These are phyloP conservation scores for Nematocida sp. DNA, from an alignment of 371 early-diverging fungal species.

Conservation along the genomic window DNA sequence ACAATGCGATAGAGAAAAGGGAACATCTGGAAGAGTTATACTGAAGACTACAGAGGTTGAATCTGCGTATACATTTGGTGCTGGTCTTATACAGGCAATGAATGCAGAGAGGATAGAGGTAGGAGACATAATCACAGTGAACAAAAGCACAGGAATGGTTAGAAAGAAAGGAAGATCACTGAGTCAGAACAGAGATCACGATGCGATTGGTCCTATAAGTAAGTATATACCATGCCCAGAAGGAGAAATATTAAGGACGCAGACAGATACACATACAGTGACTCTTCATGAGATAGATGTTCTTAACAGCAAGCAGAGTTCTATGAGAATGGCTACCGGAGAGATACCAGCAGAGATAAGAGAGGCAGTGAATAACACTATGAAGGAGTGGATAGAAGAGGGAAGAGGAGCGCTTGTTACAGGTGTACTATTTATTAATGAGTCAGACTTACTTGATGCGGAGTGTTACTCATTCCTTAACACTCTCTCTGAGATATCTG, in stretches of 20 bases:
- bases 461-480: conserved; percentile 96
- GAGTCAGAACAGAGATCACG: conserved; percentile 85
- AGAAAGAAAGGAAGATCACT: conserved; percentile 89
- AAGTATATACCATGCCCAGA: conserved; percentile 96
- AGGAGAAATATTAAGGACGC: conserved; percentile 91
- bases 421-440: conserved; percentile 94
- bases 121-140: conserved; percentile 91
- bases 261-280: conserved; percentile 88
- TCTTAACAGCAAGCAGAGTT: conserved; percentile 83
- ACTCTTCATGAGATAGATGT: conserved; percentile 97
- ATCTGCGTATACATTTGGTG: conserved; percentile 92
- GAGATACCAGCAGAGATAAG: conserved; percentile 92
- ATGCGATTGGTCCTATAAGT: conserved; percentile 83
- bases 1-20: conserved; percentile 83
- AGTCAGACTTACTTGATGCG: conserved; percentile 95
- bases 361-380: conserved; percentile 91
- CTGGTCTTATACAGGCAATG: conserved; percentile 90
- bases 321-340: conserved; percentile 90
- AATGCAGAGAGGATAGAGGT: conserved; percentile 88
- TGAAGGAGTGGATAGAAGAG: conserved; percentile 95
- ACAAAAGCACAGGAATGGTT: conserved; percentile 94
- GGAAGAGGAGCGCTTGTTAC: conserved; percentile 94
- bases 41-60: conserved; percentile 99
- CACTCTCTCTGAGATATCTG: conserved; percentile 80
- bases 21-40: conserved; percentile 86